These are phyloP conservation scores for Sordariomycetes sp. DNA, from an alignment of 2,329 filamentous ascomycete species.

Conservation along the genomic window DNA sequence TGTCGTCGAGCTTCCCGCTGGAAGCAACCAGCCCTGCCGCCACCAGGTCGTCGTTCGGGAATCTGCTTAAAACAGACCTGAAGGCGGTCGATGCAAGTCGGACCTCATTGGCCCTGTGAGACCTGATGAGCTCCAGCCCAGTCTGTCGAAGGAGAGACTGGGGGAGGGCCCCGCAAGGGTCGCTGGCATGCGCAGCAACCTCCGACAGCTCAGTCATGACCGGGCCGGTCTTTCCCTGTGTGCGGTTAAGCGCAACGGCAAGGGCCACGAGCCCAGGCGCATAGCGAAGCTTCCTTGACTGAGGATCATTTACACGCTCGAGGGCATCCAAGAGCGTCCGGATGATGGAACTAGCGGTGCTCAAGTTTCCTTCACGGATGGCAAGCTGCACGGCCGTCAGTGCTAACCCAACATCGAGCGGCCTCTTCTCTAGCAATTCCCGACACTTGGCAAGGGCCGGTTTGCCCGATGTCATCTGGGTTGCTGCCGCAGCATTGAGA, in stretches of 20 bases:
- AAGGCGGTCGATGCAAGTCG: conserved; percentile 68
- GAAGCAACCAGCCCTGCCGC: conserved; percentile 80
- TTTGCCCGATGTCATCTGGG: conserved; percentile 1
- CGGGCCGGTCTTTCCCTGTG: conserved; percentile 59
- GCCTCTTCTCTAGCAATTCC: conserved; percentile 4
- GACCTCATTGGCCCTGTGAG: conserved; percentile 54
- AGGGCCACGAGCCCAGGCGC: conserved; percentile 76
- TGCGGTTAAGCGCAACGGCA: conserved; percentile 64
- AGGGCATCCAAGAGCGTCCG: conserved; percentile 63
- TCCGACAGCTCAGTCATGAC: conserved; percentile 63
- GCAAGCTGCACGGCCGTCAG: conserved; percentile 76
- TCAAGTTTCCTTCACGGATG: conserved; percentile 55
- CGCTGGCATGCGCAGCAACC: conserved; percentile 71
- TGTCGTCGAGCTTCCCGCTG: conserved; percentile 48
- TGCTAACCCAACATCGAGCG: conserved; percentile 56
- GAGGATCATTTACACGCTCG: conserved; percentile 42
- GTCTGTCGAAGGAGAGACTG: conserved; percentile 67
- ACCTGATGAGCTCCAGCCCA: conserved; percentile 70
- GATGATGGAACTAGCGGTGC: conserved; percentile 60
- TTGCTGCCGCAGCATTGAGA: conserved; percentile 5
- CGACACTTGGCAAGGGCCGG: conserved; percentile 3
- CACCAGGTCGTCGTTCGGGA: conserved; percentile 55
- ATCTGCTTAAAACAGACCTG: conserved; percentile 50
- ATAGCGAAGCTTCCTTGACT: conserved; percentile 58
- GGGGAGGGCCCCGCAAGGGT: conserved; percentile 30